phyloP scores from a whole-genome alignment of 441 rosid species.

The Arabidopsis hybrid region DNA sequence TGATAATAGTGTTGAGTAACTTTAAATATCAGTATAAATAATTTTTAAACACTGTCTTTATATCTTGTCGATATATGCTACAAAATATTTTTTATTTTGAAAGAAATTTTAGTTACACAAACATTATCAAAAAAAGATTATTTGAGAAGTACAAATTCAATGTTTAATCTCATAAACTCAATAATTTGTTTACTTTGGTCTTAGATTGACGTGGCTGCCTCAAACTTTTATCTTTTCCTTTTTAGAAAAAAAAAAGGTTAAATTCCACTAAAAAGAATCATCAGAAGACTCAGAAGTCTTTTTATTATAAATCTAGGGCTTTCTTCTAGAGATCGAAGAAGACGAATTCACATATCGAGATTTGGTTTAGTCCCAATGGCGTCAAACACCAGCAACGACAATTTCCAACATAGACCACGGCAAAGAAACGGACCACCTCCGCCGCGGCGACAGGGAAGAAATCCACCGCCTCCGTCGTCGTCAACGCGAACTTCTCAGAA shows the following conservation, averaged over 20 bases:
- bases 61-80: too few species aligned
- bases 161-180: not conserved
- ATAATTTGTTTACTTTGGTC: not conserved
- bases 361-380: slow-evolving; percentile 29
- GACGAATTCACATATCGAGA: not conserved
- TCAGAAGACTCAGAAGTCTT: not conserved
- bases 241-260: not conserved
- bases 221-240: not conserved
- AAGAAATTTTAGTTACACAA: not conserved
- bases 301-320: slow-evolving; percentile 24
- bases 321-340: not conserved
- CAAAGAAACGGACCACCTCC: slow-evolving; percentile 41
- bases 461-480: slow-evolving; percentile 35
- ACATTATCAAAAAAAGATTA: not conserved
- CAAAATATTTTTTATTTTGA: not conserved
- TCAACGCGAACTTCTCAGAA: slow-evolving; percentile 27
- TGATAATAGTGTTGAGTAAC: not conserved
- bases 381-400: slow-evolving; percentile 30
- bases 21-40: too few species aligned
- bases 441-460: slow-evolving; percentile 34
- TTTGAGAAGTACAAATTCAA: not conserved
- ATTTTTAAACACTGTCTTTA: too few species aligned
- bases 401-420: slow-evolving; percentile 24
- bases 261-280: slow-evolving; percentile 26
- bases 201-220: slow-evolving; percentile 34